phyloP scores from a whole-genome alignment of 768 basidiomycete species.

The Boletus reticulatus region DNA sequence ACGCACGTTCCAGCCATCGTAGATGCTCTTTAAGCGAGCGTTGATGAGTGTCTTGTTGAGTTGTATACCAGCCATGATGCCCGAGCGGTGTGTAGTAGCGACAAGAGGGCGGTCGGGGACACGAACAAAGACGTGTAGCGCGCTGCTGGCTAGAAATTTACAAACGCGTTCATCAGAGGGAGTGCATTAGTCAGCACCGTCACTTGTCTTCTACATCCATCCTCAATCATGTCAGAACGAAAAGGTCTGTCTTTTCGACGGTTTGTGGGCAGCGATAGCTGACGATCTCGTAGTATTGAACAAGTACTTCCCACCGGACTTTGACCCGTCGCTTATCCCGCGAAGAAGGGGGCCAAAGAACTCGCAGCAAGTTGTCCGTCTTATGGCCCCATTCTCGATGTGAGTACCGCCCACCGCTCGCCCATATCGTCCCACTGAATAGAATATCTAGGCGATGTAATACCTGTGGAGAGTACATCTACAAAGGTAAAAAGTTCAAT shows the following conservation, averaged over 20 bases:
- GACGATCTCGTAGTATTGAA: conserved; percentile 64
- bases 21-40: conserved; percentile 55
- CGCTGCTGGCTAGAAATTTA: conserved; percentile 30
- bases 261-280: background rate
- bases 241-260: conserved; percentile 51
- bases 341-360: conserved; percentile 89
- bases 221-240: conserved; percentile 70
- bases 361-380: conserved; percentile 94
- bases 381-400: conserved; percentile 99
- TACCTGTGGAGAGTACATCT: conserved; percentile 97
- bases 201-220: background rate
- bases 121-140: conserved; percentile 22
- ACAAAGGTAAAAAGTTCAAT: conserved; percentile 99
- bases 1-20: conserved; percentile 62
- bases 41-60: conserved; percentile 62
- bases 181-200: conserved; percentile 30
- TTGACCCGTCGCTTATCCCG: conserved; percentile 95
- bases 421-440: conserved; percentile 13
- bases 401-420: conserved; percentile 32
- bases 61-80: conserved; percentile 63
- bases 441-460: conserved; percentile 71
- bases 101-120: conserved; percentile 9
- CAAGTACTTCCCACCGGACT: conserved; percentile 97
- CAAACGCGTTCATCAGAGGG: conserved; percentile 25
- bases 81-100: conserved; percentile 2